Base-by-base conservation (phyloP, 192 early-diverging fungal species). In the Coemansia sp. region DNA sequence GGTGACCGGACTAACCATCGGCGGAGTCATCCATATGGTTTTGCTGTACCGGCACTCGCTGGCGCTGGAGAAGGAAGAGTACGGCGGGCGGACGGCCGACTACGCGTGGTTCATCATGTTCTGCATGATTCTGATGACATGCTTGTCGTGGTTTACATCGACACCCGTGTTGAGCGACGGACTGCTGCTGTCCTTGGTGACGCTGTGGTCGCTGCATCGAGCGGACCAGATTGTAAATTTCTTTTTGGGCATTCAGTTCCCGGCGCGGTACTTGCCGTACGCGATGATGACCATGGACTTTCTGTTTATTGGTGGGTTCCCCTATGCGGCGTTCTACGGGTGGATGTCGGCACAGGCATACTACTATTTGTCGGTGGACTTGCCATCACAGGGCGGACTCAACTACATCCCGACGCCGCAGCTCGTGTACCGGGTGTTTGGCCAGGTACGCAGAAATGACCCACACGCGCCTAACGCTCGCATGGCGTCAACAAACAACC, bases 261-360 rank as follows among this genome's bases (percentile, higher is more conserved):
- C 87, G 68, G 89, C 88, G 1, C 57, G 84, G 39, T 94, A 90
- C 73, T 80, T 96, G 61, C 94, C 94, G 9, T 90, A 85, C 78
- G 93, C 83, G 12, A 65, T 89, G 38, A 64, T 90, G 20, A 83
- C 66, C 10, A 69, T 84, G 66, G 86, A 86, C 49, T 86, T 81
- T 22, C 43, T 89, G 38, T 48, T 72, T 14, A 72, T 73, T 3
- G 59, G 59, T 0, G 54, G 76, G 2, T 22, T 72, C 14, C 85
- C 88, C 5, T 78, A 79, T 57, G 59, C 48, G 11, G 85, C 86
- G 66, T 35, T 90, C 19, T 72, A 86, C n/a, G 94, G 94, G 0
- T 83, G 88, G 57, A 71, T 76, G 11, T 83, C 88, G 0, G 89
- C 86, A 1, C 88, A 90, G 57, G 20, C 90, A 9, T 93, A 90